phyloP scores from a whole-genome alignment of 192 early-diverging fungal species.

The Backusella tarrabulga region DNA sequence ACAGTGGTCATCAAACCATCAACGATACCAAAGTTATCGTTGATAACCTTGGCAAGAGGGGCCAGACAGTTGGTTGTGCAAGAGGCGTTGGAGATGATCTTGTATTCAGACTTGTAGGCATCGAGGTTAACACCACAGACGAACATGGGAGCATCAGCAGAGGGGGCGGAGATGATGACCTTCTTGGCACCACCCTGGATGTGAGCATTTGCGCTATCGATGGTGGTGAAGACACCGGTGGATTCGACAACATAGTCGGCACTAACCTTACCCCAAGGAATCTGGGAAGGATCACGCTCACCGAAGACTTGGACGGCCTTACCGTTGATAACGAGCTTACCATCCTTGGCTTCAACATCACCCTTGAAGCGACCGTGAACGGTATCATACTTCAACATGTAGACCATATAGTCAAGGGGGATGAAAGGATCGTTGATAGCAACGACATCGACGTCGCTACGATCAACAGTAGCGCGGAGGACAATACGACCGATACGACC shows the following conservation, averaged over 20 bases:
- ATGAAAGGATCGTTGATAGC: slow-evolving; percentile 98
- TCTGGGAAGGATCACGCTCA: slow-evolving; percentile 79
- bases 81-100: slow-evolving; percentile 97
- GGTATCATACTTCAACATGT: slow-evolving; percentile 98
- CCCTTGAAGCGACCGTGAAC: slow-evolving; percentile 96
- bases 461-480: slow-evolving; percentile 79
- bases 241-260: slow-evolving; percentile 98
- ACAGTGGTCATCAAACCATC: slow-evolving; percentile 99
- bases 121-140: slow-evolving; percentile 97
- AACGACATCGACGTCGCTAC: slow-evolving; percentile 75
- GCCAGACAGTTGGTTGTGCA: slow-evolving; percentile 99
- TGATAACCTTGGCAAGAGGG: slow-evolving; percentile 94
- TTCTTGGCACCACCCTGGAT: slow-evolving; percentile 95
- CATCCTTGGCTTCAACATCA: slow-evolving; percentile 73
- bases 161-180: slow-evolving; percentile 98
- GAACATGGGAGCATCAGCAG: slow-evolving; percentile 97
- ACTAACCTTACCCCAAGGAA: slow-evolving; percentile 82
- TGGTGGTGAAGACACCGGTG: slow-evolving; percentile 97
- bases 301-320: slow-evolving; percentile 69
- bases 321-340: slow-evolving; percentile 91
- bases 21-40: slow-evolving; percentile 94
- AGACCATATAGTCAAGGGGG: slow-evolving; percentile 95
- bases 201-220: slow-evolving; percentile 82
- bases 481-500: slow-evolving; percentile 99
- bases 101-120: slow-evolving; percentile 81